phyloP scores from a whole-genome alignment of 2,329 filamentous ascomycete genomes.

The Aureobasidium leucospermi region DNA sequence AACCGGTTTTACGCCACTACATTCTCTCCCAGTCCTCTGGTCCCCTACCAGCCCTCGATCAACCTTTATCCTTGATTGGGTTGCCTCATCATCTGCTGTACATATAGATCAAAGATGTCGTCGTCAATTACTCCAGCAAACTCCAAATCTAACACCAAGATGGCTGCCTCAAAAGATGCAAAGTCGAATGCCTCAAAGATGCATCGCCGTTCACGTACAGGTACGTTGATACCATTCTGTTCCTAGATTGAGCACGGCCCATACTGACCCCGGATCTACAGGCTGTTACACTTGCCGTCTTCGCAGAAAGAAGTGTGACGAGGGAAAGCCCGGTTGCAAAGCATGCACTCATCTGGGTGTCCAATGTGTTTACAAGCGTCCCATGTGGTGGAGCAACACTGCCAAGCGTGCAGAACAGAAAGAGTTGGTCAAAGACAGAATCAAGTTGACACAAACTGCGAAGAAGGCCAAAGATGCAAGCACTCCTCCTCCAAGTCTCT shows the following conservation, averaged over 20 bases:
- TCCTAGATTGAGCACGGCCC: constrained; percentile 59
- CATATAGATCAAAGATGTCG: constrained; percentile 39
- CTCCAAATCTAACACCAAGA: constrained; percentile 39
- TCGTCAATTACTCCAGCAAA: constrained; percentile 34
- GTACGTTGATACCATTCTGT: constrained; percentile 49
- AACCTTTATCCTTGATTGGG: constrained; percentile 16
- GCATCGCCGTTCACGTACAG: constrained; percentile 90
- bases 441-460: constrained; percentile 90
- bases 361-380: constrained; percentile 90
- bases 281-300: constrained; percentile 62
- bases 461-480: constrained; percentile 62
- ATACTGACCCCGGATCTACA: constrained; percentile 32
- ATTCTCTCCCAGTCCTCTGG: constrained; percentile 23
- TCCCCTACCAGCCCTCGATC: constrained; percentile 24
- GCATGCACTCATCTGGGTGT: constrained; percentile 68
- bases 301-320: constrained; percentile 63
- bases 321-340: constrained; percentile 56
- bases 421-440: constrained; percentile 92
- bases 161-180: constrained; percentile 47
- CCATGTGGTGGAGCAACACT: constrained; percentile 95
- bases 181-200: constrained; percentile 63
- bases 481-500: constrained; percentile 65
- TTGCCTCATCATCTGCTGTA: constrained; percentile 27
- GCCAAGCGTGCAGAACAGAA: constrained; percentile 81
- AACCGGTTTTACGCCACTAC: constrained; percentile 24